Percentiles rank a stretch among this genome's conserved stretches.
These are phyloP conservation scores for Chaetomium sp. DNA, from an alignment of 2,329 filamentous ascomycete species.

Conservation along the genomic window DNA sequence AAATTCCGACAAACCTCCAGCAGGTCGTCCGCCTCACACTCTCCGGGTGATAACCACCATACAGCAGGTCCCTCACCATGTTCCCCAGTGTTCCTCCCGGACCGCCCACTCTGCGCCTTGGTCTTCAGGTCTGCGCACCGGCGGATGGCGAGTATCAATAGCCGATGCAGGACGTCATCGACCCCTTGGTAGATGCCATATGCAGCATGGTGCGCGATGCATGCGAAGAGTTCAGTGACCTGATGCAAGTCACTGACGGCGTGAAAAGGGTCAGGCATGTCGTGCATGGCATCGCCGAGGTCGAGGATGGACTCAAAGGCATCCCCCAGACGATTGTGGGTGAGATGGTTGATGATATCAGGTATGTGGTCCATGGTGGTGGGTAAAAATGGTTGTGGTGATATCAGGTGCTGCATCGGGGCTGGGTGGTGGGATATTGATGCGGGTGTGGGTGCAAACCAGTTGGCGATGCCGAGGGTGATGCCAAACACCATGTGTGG, in stretches of 20 bases:
- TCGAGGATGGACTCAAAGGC: slow-evolving; percentile 3
- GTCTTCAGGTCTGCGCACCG: not conserved
- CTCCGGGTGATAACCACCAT: not conserved
- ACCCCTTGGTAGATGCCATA: not conserved
- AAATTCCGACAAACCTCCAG: slow-evolving; percentile 9
- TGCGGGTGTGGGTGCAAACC: not conserved
- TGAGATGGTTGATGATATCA: not conserved
- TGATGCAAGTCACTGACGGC: not conserved
- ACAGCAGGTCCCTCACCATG: not conserved
- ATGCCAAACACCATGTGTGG: not conserved
- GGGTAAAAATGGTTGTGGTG: not conserved
- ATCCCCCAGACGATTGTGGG: not conserved
- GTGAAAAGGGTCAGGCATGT: not conserved
- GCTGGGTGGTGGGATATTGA: not conserved
- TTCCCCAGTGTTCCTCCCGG: too few relatives aligned
- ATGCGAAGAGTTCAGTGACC: not conserved
- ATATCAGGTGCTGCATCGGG: not conserved
- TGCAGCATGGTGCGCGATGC: not conserved
- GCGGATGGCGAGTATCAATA: not conserved
- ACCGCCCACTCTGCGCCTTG: not conserved
- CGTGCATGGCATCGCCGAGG: slow-evolving; percentile 8
- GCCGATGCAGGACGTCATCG: slow-evolving; percentile 1
- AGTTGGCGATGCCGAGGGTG: not conserved
- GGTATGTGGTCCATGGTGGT: not conserved
- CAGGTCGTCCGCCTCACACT: not conserved